Percentiles rank a stretch among this genome's conserved stretches.
These are phyloP conservation scores for Xylaria multiplex DNA, from an alignment of 2,329 filamentous ascomycete species.

Conservation along the genomic window DNA sequence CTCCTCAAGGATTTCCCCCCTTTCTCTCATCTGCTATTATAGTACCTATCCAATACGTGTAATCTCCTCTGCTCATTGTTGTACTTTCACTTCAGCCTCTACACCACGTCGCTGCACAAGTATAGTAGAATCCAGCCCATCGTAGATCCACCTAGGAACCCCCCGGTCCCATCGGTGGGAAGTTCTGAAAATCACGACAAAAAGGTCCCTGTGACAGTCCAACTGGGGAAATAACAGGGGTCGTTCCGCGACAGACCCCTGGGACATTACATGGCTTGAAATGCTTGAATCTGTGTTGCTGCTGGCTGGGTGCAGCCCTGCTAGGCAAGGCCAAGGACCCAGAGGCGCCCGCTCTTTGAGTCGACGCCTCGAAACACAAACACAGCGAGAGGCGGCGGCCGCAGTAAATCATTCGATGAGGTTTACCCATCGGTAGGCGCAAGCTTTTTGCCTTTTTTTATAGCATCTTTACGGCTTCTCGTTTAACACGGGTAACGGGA, in stretches of 20 bases:
- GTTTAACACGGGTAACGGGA: slow-evolving; percentile 25
- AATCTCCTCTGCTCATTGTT: neutral
- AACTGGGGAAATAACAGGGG: slow-evolving; percentile 41
- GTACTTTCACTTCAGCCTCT: neutral
- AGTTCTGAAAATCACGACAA: slow-evolving; percentile 36
- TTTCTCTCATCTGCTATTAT: neutral
- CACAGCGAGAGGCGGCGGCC: neutral
- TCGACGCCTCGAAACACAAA: neutral
- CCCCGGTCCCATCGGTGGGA: slow-evolving; percentile 25
- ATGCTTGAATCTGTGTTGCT: too few relatives aligned
- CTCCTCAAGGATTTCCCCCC: neutral
- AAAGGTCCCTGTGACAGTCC: slow-evolving; percentile 37
- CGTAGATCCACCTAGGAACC: slow-evolving; percentile 27
- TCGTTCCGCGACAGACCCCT: slow-evolving; percentile 24
- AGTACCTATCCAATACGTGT: neutral
- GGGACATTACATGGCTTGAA: neutral
- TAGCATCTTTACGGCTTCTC: slow-evolving; percentile 3
- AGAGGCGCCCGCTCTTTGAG: neutral
- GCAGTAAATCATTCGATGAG: neutral
- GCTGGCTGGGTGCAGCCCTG: slow-evolving; percentile 1
- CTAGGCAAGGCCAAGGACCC: neutral
- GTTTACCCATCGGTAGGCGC: slow-evolving; percentile 1
- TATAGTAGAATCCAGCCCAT: neutral
- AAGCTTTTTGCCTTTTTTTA: slow-evolving; percentile 13
- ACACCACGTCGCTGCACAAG: too few relatives aligned